Base-by-base conservation (phyloP, 345 rosid genomes). In the Arabidopsis suecica region DNA sequence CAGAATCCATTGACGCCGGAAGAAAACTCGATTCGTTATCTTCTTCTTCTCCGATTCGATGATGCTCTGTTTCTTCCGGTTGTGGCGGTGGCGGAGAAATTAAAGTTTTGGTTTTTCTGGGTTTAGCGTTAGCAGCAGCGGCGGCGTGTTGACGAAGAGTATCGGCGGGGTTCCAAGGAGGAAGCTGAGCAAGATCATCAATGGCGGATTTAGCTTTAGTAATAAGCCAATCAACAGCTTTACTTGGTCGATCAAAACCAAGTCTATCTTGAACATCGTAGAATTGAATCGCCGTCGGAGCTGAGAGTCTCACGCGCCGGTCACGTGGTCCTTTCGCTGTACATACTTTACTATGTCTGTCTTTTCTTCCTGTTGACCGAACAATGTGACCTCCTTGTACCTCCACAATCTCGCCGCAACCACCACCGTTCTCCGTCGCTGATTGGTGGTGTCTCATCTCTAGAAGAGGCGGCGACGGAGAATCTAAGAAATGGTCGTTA, bases 321-420 rank as follows among this genome's bases (percentile, higher is more conserved):
- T 93, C 98, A 71, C 97, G 83, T n/a, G 93, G 90, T 14, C 98
- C 97, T 81, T 91, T 93, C 1, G 97, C 91, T 0, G 98, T 93
- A 71, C 96, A 93, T 6, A 93, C 98, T 79, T 93, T 93, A 82
- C 96, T 93, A 76, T 93, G 98, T 9, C 94, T 85, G 80, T 93
- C 98, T 82, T 91, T 93, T 55, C 86, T 81, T 41, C 94, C 97
- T 0, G 86, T 91, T 30, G 98, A 86, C 53, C 94, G 83, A 3
- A 93, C 87, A 89, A 93, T 93, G 97, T 88, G 97, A 59, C 97
- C 98, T 30, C 97, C 98, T 82, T 93, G 87, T 5, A 93, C 98
- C 74, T 91, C 97, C 53, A 93, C 97, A 32, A 93, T 93, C 87
- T 91, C 84, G 6, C 90, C 84, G 38, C 87, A 75, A 22, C 83